Base-by-base conservation (phyloP, 441 rosid species). In the Capsella rubella region DNA sequence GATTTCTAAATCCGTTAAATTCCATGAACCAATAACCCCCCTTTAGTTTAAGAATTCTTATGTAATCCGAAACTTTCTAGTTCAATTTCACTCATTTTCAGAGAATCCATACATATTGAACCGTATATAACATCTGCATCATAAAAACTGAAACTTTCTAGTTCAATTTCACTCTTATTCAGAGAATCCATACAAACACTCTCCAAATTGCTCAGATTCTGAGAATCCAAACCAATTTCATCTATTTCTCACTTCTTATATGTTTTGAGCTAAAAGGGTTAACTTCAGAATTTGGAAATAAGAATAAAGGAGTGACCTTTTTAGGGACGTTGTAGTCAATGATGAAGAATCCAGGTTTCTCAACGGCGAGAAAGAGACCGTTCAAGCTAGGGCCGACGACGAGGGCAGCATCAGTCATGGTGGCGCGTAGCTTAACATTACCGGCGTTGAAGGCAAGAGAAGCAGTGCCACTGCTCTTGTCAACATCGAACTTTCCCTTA, bases 251-350 rank as follows among this genome's bases (percentile, higher is more conserved):
- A 29, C 6, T 53, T 3, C 18, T 29, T 54, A 7, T 14, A 13
- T 18, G 35, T 53, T 54, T 54, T 5, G 15, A 56, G 14, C 40
- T 31, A 56, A 56, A 56, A 10, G 61, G 42, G 42, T 56, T 56
- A 56, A 8, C 61, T 29, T 13, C 9, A 14, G 6, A 49, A 6
- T 32, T 1, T 16, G 50, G 51, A 8, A 40, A 21, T 16, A 27
- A 25, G 21, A 18, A 5, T 34, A n/a, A 31, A 40, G 15, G n/a
- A 14, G 50, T 10, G 75, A 84, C 97, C 91, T 89, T 85, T 71
- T 83, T 90, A 73, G 99, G 96, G 73, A 95, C 90, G 80, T 92
- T 85, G 76, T 88, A 95, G 78, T 95, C 97, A 54, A 90, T 54
- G 78, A 84, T 86, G 83, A 95, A 92, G 86, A 77, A 90, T 40